These are phyloP conservation scores for Lithohypha guttulata DNA, from an alignment of 2,329 filamentous ascomycete species.

Conservation along the genomic window DNA sequence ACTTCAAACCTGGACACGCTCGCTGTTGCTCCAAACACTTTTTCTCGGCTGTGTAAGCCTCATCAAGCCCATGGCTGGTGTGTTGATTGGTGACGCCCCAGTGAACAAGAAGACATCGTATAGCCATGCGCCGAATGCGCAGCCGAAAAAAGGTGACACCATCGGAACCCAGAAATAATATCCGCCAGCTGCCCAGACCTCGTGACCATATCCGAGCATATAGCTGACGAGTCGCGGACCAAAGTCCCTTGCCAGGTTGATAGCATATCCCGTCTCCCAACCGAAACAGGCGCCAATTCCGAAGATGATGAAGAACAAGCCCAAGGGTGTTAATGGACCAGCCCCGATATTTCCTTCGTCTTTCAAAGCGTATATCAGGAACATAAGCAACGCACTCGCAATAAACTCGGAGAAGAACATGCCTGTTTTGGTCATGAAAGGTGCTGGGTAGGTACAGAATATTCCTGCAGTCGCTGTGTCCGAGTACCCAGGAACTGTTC, in stretches of 20 bases:
- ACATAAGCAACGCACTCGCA: constrained; percentile 57
- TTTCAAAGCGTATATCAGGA: constrained; percentile 60
- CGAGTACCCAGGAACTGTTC: constrained; percentile 48
- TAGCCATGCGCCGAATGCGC: constrained; percentile 52
- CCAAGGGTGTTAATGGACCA: constrained; percentile 48
- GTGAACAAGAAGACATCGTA: constrained; percentile 61
- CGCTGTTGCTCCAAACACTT: constrained; percentile 20
- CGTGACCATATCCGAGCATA: constrained; percentile 52
- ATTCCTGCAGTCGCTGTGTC: constrained; percentile 56
- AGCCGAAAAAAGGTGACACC: constrained; percentile 44
- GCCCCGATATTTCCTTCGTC: constrained; percentile 40
- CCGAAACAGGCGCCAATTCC: constrained; percentile 64
- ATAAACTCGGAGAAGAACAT: constrained; percentile 66
- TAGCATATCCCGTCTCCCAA: constrained; percentile 67
- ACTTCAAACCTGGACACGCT: constrained; percentile 9
- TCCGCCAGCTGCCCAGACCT: constrained; percentile 56
- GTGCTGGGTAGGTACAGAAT: constrained; percentile 59
- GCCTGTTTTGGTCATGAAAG: constrained; percentile 52
- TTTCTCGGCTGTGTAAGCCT: constrained; percentile 32
- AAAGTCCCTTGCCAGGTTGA: constrained; percentile 64
- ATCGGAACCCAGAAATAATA: constrained; percentile 42
- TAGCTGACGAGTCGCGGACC: constrained; percentile 57
- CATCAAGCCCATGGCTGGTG: constrained; percentile 53
- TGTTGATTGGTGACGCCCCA: constrained; percentile 56
- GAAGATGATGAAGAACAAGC: constrained; percentile 62